Percentiles rank a stretch among this genome's conserved stretches.
phyloP scores from a whole-genome alignment of 805 yeast species.

The Ogataea pini region DNA sequence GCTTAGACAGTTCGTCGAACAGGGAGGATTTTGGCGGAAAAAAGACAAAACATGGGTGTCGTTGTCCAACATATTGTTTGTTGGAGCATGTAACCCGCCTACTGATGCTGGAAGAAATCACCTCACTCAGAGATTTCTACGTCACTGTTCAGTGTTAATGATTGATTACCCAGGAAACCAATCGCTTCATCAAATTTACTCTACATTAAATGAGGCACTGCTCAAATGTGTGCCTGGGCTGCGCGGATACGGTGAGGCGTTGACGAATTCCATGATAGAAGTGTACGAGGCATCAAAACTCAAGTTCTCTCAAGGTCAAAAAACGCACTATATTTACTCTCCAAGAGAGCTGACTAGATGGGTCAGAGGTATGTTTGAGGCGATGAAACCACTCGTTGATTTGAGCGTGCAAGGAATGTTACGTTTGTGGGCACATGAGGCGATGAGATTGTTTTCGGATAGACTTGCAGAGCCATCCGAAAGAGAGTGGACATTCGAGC shows the following conservation, averaged over 20 bases:
- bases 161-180: slow-evolving; percentile 73
- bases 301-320: slow-evolving; percentile 39
- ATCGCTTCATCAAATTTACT: slow-evolving; percentile 70
- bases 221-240: slow-evolving; percentile 62
- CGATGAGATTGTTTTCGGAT: slow-evolving; percentile 73
- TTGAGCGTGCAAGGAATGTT: slow-evolving; percentile 46
- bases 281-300: slow-evolving; percentile 51
- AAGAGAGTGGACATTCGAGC: slow-evolving; percentile 47
- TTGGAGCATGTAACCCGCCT: slow-evolving; percentile 96
- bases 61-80: slow-evolving; percentile 67
- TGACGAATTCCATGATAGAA: slow-evolving; percentile 67
- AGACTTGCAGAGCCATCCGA: slow-evolving; percentile 54
- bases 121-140: slow-evolving; percentile 59
- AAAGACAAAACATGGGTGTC: slow-evolving; percentile 64
- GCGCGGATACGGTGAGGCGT: slow-evolving; percentile 48
- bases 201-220: slow-evolving; percentile 53
- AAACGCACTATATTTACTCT: slow-evolving; percentile 71
- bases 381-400: slow-evolving; percentile 24
- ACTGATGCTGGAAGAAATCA: slow-evolving; percentile 71
- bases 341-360: slow-evolving; percentile 93
- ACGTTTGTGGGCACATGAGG: slow-evolving; percentile 81
- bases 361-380: slow-evolving; percentile 67
- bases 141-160: slow-evolving; percentile 65
- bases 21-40: slow-evolving; percentile 74
- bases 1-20: slow-evolving; percentile 72